phyloP scores from a whole-genome alignment of 345 rosid species.

The Brassica juncea region DNA sequence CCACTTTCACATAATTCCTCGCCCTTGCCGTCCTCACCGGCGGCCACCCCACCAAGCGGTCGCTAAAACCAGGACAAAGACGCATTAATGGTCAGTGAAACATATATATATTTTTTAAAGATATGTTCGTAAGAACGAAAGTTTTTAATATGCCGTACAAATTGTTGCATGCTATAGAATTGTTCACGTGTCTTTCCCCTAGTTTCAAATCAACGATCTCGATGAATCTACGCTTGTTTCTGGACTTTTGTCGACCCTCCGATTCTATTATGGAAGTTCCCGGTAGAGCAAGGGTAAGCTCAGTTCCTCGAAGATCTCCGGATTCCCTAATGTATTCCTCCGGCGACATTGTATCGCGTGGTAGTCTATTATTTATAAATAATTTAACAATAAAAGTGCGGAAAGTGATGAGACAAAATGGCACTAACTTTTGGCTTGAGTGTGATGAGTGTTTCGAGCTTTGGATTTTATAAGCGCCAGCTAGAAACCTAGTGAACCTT shows the following conservation, averaged over 20 bases:
- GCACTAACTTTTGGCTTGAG: constrained; percentile 26
- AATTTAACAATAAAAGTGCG: neutral
- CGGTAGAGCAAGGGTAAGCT: constrained; percentile 62
- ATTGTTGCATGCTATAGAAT: neutral
- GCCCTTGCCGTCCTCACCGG: constrained; percentile 55
- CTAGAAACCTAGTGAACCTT: constrained; percentile 25
- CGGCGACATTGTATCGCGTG: constrained; percentile 29
- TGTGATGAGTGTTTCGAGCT: constrained; percentile 9
- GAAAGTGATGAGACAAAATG: constrained; percentile 33
- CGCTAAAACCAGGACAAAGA: constrained; percentile 33
- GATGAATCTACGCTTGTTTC: constrained; percentile 51
- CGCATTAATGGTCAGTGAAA: neutral
- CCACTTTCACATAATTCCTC: constrained; percentile 72
- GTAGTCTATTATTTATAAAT: neutral
- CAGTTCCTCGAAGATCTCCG: constrained; percentile 51
- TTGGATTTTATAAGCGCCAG: constrained; percentile 21
- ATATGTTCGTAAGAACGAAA: neutral
- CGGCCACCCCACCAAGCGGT: constrained; percentile 78
- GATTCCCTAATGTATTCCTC: constrained; percentile 35
- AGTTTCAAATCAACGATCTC: constrained; percentile 51
- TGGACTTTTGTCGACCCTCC: constrained; percentile 37
- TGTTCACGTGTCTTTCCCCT: constrained; percentile 11
- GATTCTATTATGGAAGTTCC: constrained; percentile 40
- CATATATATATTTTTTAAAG: neutral
- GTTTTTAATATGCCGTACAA: constrained; percentile 8